phyloP scores from a whole-genome alignment of 306 rosid genomes.

The Fagus sylvatica region DNA sequence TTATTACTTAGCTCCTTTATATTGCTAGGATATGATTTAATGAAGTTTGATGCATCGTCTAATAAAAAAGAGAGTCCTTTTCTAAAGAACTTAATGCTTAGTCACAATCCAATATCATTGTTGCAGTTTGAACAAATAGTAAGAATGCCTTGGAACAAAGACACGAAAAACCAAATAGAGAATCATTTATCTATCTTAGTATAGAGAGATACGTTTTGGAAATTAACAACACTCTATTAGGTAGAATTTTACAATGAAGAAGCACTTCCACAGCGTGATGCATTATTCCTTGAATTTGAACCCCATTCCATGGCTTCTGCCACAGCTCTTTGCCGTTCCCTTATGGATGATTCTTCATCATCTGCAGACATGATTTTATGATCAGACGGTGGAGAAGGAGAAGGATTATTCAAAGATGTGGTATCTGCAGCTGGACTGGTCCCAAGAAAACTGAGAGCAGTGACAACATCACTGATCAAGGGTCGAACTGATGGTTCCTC shows the following conservation, averaged over 20 bases:
- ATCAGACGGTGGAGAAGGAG: constrained; percentile 40
- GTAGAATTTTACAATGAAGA: constrained; percentile 37
- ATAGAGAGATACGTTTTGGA: neutral
- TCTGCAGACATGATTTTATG: neutral
- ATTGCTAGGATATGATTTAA: no score
- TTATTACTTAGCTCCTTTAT: no score
- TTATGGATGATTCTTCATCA: constrained; percentile 28
- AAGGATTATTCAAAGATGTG: constrained; percentile 26
- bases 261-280: constrained; percentile 28
- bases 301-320: constrained; percentile 97
- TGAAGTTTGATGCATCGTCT: no score
- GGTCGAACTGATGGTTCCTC: constrained; percentile 83
- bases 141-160: neutral
- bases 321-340: constrained; percentile 67
- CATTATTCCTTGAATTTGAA: constrained; percentile 48
- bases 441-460: constrained; percentile 81
- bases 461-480: constrained; percentile 76
- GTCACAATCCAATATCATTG: neutral
- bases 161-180: neutral
- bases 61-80: neutral
- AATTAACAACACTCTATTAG: neutral
- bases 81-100: neutral
- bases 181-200: neutral
- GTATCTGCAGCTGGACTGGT: constrained; percentile 15
- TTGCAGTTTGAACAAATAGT: neutral